Evolutionary conservation across 108 stramenopile species (phyloP).

Genomic region (Aureococcus anophagefferens): DNA sequence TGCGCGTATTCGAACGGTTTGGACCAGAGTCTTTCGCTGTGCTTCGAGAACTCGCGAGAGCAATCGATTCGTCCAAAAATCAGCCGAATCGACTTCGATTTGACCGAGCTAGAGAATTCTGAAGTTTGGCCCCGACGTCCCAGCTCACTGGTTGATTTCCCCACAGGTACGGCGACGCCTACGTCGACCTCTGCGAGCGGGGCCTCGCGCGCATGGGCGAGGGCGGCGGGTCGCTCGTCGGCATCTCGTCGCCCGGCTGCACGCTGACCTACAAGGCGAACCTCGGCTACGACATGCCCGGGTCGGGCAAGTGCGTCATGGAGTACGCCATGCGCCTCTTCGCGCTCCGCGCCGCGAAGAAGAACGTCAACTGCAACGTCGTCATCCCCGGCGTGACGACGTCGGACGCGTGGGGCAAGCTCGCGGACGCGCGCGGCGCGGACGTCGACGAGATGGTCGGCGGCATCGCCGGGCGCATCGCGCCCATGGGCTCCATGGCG

Average conservation of each 20-base stretch:
- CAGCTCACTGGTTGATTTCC: no score
- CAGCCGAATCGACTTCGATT: no score
- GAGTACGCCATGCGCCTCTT: constrained; percentile 29
- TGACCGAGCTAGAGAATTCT: no score
- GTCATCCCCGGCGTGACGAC: constrained; percentile 23
- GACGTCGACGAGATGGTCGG: background rate
- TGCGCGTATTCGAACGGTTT: no score
- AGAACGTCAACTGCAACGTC: constrained; percentile 21
- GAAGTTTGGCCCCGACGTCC: no score
- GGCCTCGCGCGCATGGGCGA: constrained; percentile 17
- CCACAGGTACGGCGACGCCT: constrained; percentile 20
- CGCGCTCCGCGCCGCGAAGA: constrained; percentile 16
- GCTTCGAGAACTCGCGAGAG: no score
- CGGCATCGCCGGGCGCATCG: background rate
- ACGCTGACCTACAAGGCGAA: constrained; percentile 1
- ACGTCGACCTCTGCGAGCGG: constrained; percentile 27
- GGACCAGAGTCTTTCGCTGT: no score
- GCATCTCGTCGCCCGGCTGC: constrained; percentile 24
- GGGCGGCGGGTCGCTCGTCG: constrained; percentile 18
- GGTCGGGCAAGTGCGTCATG: constrained; percentile 35
- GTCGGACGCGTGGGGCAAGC: constrained; percentile 18
- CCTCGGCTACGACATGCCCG: constrained; percentile 20
- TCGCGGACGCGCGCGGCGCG: background rate
- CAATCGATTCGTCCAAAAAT: no score
- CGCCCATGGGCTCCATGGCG: constrained; percentile 13